Evolutionary conservation across 345 rosid genomes (phyloP).

Genomic region (Eucalyptus polybractea): DNA sequence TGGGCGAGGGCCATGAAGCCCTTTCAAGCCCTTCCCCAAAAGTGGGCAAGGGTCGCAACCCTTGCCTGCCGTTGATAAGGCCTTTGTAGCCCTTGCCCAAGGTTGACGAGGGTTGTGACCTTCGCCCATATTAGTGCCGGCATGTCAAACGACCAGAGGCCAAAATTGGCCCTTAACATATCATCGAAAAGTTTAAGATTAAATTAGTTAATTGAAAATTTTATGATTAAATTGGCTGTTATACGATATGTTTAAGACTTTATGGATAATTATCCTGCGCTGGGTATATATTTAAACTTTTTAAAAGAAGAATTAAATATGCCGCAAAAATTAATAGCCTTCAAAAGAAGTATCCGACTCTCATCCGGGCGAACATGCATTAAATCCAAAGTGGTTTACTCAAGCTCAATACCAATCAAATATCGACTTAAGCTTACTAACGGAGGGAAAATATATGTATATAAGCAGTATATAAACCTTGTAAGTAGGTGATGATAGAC

Average conservation of each 20-base stretch:
- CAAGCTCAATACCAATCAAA: background rate
- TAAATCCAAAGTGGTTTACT: background rate
- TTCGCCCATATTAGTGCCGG: background rate
- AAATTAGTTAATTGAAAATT: background rate
- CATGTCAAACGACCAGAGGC: too few species aligned
- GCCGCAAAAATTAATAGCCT: background rate
- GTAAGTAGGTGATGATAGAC: background rate
- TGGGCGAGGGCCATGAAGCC: background rate
- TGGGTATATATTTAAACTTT: background rate
- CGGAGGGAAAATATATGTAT: background rate
- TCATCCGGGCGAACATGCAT: background rate
- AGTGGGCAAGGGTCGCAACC: background rate
- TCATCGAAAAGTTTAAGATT: accelerated
- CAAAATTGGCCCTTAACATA: background rate
- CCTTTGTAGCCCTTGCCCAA: background rate
- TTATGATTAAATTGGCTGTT: accelerated
- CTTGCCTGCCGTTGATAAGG: accelerated
- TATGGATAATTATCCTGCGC: background rate
- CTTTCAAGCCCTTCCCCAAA: background rate
- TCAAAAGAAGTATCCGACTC: background rate
- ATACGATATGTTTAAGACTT: background rate
- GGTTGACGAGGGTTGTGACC: background rate
- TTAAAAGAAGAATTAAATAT: background rate
- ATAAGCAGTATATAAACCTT: background rate
- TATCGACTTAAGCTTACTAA: background rate